A percentile compares a stretch with the other conserved stretches of the same genome.
These are phyloP conservation scores for Starmerella apicola DNA, from an alignment of 805 yeast genomes.

Conservation along the genomic window DNA sequence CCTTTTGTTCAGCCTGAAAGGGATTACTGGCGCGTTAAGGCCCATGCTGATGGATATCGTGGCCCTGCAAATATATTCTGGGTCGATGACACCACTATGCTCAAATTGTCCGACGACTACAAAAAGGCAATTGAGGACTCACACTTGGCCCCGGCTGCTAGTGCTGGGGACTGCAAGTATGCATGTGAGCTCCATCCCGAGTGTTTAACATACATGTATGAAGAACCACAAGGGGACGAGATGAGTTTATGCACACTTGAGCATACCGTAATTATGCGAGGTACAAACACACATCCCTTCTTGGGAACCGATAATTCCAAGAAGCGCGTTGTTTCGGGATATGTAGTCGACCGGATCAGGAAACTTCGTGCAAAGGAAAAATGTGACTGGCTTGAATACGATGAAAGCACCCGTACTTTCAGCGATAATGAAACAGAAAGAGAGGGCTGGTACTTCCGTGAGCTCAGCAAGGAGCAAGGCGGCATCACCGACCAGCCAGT, in stretches of 20 bases:
- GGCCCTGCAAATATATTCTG: too few relatives aligned
- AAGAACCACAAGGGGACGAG: not conserved
- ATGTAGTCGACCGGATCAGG: slow-evolving; percentile 27
- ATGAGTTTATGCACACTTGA: slow-evolving; percentile 8
- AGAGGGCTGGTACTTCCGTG: slow-evolving; percentile 22
- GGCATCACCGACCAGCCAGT: slow-evolving; percentile 1
- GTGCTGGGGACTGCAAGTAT: slow-evolving; percentile 7
- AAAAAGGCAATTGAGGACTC: slow-evolving; percentile 1
- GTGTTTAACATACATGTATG: slow-evolving; percentile 17
- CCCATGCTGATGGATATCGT: not conserved
- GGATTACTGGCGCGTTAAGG: slow-evolving; percentile 21
- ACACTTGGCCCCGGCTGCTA: slow-evolving; percentile 7
- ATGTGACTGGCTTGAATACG: slow-evolving; percentile 17
- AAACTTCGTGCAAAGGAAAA: slow-evolving; percentile 15
- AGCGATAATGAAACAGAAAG: slow-evolving; percentile 7
- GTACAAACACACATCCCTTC: slow-evolving; percentile 9
- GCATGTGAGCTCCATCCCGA: slow-evolving; percentile 7
- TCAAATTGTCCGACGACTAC: not conserved
- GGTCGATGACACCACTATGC: not conserved
- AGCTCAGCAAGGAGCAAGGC: slow-evolving; percentile 6
- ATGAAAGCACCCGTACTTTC: slow-evolving; percentile 4
- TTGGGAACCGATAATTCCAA: slow-evolving; percentile 6
- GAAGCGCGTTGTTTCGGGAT: slow-evolving; percentile 22
- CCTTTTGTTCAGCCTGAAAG: slow-evolving; percentile 22
- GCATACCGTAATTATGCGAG: slow-evolving; percentile 9